A percentile compares a stretch with the other conserved stretches of the same genome.
These are phyloP conservation scores for Triadica sebifera DNA, from an alignment of 345 rosid genomes.

Conservation along the genomic window DNA sequence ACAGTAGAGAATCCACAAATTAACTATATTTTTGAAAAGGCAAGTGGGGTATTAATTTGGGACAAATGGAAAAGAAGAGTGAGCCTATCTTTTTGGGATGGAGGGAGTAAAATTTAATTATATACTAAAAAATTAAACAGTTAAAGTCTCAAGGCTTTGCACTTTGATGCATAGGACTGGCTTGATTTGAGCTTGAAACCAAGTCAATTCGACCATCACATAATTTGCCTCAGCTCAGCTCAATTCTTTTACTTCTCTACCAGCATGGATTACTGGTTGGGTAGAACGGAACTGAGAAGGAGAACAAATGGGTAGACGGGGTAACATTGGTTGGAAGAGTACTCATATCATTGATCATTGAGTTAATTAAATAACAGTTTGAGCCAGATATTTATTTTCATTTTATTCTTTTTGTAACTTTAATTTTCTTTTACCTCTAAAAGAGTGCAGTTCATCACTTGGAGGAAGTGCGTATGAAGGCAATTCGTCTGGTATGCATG, in stretches of 20 bases:
- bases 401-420: conserved; percentile 16
- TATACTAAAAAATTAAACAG: not conserved
- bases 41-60: no score
- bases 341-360: not conserved
- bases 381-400: conserved; percentile 10
- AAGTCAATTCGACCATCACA: no score
- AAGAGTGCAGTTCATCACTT: conserved; percentile 88
- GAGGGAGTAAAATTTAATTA: not conserved
- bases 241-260: no score
- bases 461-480: conserved; percentile 99
- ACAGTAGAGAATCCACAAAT: no score
- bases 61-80: no score
- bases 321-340: not conserved
- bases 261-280: no score
- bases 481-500: conserved; percentile 77
- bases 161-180: not conserved
- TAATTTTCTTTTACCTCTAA: conserved; percentile 23
- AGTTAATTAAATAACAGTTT: not conserved
- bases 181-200: not conserved
- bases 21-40: no score
- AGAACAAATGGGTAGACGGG: no score
- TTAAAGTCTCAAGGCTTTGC: not conserved
- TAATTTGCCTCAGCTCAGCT: no score
- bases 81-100: no score
- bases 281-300: not conserved